These are phyloP conservation scores for Camillea tinctor DNA, from an alignment of 2,329 filamentous ascomycete genomes.

Conservation along the genomic window DNA sequence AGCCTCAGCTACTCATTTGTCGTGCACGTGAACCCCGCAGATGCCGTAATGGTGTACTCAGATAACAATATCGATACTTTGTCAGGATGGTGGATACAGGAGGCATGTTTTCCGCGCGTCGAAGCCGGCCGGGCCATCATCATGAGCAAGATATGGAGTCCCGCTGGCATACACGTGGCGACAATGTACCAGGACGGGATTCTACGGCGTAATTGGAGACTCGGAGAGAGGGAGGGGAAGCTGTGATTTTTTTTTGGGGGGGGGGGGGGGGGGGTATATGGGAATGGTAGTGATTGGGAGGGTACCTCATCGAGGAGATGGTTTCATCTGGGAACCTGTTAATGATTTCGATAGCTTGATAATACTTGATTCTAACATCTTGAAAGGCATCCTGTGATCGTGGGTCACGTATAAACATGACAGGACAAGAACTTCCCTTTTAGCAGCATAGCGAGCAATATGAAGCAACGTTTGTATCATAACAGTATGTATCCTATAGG, in stretches of 20 bases:
- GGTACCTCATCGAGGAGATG: no score
- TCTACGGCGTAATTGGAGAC: conserved; percentile 30
- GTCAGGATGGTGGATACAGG: conserved; percentile 54
- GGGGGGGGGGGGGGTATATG: background rate
- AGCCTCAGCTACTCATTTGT: conserved; percentile 53
- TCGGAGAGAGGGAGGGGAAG: conserved; percentile 21
- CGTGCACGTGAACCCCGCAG: conserved; percentile 49
- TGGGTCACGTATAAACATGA: no score
- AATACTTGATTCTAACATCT: no score
- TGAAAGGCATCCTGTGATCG: no score
- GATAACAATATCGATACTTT: background rate
- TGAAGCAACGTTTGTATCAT: no score
- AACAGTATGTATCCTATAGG: no score
- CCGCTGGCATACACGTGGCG: conserved; percentile 50
- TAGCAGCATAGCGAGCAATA: no score
- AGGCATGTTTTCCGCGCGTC: conserved; percentile 47
- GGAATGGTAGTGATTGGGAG: no score
- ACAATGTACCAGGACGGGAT: conserved; percentile 56
- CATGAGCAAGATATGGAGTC: conserved; percentile 54
- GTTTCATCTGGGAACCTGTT: no score
- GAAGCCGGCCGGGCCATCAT: conserved; percentile 47
- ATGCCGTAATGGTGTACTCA: conserved; percentile 43
- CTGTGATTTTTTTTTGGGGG: conserved; percentile 13
- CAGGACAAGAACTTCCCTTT: no score
- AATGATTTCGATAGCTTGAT: no score